These are phyloP conservation scores for Royoungia palumana DNA, from an alignment of 768 basidiomycete genomes.

Conservation along the genomic window DNA sequence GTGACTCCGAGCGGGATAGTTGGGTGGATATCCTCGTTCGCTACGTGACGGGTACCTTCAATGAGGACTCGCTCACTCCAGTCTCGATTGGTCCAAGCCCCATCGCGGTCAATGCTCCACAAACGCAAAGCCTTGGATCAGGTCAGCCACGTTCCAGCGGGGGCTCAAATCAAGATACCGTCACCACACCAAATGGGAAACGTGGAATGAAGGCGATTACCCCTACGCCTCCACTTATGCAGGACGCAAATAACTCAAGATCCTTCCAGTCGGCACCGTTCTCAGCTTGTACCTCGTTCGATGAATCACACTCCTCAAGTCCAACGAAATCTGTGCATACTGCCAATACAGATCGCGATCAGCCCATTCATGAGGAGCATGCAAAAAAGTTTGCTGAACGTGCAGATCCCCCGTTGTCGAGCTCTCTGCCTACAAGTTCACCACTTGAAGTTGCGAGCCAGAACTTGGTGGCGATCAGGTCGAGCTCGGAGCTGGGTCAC, in stretches of 20 bases:
- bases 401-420: conserved; percentile 60
- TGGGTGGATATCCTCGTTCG: conserved; percentile 95
- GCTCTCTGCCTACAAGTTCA: conserved; percentile 50
- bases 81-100: conserved; percentile 35
- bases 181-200: conserved; percentile 23
- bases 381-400: conserved; percentile 44
- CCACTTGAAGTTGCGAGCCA: conserved; percentile 38
- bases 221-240: conserved; percentile 54
- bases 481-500: conserved; percentile 81
- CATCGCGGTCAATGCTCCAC: conserved; percentile 24
- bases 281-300: conserved; percentile 21
- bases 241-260: conserved; percentile 56
- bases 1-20: conserved; percentile 85
- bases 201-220: conserved; percentile 45
- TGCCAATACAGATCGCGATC: conserved; percentile 34
- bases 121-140: conserved; percentile 25
- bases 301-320: conserved; percentile 42
- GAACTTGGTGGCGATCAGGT: conserved; percentile 40
- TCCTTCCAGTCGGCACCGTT: conserved; percentile 48
- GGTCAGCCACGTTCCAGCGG: conserved; percentile 58
- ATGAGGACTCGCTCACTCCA: conserved; percentile 57
- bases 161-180: conserved; percentile 38
- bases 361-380: conserved; percentile 20
- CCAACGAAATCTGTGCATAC: conserved; percentile 54
- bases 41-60: conserved; percentile 80